A percentile compares a stretch with the other conserved stretches of the same genome.
These are phyloP conservation scores for Arctium minus DNA, from an alignment of 129 eudicot species.

Conservation along the genomic window DNA sequence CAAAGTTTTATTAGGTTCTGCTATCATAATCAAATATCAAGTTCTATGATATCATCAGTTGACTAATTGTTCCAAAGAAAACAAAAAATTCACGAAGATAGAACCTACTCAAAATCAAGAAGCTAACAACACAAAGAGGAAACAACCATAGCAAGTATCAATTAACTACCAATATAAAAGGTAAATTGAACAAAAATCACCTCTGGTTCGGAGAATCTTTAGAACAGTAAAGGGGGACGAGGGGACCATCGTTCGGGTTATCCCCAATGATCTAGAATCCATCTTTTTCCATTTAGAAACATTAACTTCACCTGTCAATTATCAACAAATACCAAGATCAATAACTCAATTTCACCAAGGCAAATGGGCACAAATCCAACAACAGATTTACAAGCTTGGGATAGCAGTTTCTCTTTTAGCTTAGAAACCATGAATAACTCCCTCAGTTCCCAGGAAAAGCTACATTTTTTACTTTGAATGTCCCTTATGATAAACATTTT, in stretches of 20 bases:
- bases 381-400: constrained; percentile 12
- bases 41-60: neutral
- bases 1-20: neutral
- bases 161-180: neutral
- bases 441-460: neutral
- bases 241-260: constrained; percentile 49
- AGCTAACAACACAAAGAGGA: neutral
- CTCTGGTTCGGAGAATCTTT: constrained; percentile 53
- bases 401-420: neutral
- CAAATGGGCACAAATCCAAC: neutral
- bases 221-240: constrained; percentile 61
- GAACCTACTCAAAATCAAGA: neutral
- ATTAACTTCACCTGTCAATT: constrained; percentile 33
- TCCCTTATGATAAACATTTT: neutral
- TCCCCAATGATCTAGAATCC: constrained; percentile 68
- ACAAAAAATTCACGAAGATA: neutral
- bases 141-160: neutral
- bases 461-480: neutral
- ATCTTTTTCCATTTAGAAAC: constrained; percentile 58
- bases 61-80: neutral
- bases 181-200: constrained; percentile 25
- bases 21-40: neutral
- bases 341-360: neutral
- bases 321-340: constrained; percentile 11
- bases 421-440: neutral